Conservation (phyloP, 2,329 filamentous ascomycete species). For the Fonsecaea nubica region DNA sequence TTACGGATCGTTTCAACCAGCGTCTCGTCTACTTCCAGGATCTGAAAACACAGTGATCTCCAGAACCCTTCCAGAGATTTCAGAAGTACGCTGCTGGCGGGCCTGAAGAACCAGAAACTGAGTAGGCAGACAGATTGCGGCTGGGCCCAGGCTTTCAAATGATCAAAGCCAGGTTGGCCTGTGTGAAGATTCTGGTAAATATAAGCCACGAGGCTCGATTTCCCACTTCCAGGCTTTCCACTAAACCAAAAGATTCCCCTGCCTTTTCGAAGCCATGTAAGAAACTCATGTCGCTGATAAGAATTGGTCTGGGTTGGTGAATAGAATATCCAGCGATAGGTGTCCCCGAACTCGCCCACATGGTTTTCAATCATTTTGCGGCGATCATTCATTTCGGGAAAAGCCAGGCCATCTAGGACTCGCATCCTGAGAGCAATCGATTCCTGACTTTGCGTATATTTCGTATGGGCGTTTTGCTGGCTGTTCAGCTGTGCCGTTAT, state of each 20-base stretch:
- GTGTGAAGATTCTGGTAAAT: constrained; percentile 20
- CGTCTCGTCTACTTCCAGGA: constrained; percentile 14
- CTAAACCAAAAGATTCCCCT: constrained; percentile 36
- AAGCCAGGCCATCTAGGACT: background rate
- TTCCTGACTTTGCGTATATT: too few species aligned
- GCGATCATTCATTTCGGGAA: constrained; percentile 16
- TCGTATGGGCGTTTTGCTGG: background rate
- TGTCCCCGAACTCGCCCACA: constrained; percentile 11
- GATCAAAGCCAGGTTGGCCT: background rate
- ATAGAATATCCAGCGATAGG: constrained; percentile 21
- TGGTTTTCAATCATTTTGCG: constrained; percentile 22
- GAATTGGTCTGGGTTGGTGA: background rate
- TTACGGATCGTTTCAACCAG: constrained; percentile 7
- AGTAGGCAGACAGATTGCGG: constrained; percentile 3
- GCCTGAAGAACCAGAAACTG: constrained; percentile 24
- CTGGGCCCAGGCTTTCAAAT: constrained; percentile 12
- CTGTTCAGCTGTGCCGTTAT: background rate
- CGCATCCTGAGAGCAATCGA: background rate
- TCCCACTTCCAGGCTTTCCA: constrained; percentile 40
- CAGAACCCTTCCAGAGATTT: constrained; percentile 26
- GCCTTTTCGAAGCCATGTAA: constrained; percentile 14
- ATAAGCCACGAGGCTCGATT: constrained; percentile 38
- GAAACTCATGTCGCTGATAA: background rate
- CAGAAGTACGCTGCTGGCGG: constrained; percentile 8
- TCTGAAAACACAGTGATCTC: constrained; percentile 24